phyloP scores from a whole-genome alignment of 139 green algal species.

The Picochlorum costavermella region DNA sequence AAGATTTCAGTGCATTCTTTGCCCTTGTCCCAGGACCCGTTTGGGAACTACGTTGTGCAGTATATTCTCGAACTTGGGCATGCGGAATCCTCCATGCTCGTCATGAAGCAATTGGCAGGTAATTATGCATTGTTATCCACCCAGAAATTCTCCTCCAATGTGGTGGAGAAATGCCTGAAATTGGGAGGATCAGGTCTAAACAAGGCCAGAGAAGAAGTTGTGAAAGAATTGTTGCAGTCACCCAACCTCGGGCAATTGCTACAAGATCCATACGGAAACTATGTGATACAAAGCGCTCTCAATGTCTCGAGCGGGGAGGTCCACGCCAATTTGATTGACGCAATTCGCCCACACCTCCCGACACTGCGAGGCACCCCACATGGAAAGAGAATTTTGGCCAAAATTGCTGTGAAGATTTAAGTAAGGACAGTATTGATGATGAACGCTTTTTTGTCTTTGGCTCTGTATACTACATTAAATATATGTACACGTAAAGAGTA shows the following conservation, averaged over 20 bases:
- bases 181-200: conserved; percentile 59
- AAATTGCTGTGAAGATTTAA: conserved; percentile 52
- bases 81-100: conserved; percentile 43
- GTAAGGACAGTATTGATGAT: neutral
- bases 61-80: conserved; percentile 95
- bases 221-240: conserved; percentile 73
- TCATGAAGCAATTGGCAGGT: conserved; percentile 74
- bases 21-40: conserved; percentile 58
- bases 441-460: neutral
- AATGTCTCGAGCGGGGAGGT: conserved; percentile 40
- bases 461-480: conserved; percentile 2
- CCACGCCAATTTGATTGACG: conserved; percentile 77
- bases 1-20: conserved; percentile 77
- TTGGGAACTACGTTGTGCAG: conserved; percentile 99
- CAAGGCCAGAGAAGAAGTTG: conserved; percentile 59
- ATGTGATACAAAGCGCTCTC: conserved; percentile 74
- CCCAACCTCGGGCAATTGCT: conserved; percentile 73
- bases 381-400: conserved; percentile 92
- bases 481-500: conserved; percentile 1
- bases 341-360: conserved; percentile 82
- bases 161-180: conserved; percentile 99
- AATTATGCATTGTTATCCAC: conserved; percentile 76
- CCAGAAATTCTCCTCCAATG: conserved; percentile 97
- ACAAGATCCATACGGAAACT: conserved; percentile 92
- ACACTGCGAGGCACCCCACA: conserved; percentile 82